phyloP scores from a whole-genome alignment of 768 basidiomycete genomes.

The Strobilomyces confusus region DNA sequence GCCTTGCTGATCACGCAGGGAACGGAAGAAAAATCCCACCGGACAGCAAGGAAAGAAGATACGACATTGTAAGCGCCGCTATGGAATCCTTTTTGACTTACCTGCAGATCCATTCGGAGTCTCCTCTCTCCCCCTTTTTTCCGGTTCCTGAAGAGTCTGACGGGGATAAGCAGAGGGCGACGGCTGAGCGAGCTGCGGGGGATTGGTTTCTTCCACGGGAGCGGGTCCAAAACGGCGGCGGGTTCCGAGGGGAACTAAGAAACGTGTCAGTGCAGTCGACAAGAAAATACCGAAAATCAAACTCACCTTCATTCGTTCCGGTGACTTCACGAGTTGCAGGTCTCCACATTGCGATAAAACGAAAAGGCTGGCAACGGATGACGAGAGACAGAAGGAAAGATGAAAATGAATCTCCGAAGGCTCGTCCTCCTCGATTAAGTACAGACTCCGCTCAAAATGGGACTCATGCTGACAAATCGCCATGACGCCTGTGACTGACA shows the following conservation, averaged over 20 bases:
- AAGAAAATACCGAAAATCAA: neutral
- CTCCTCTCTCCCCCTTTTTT: conserved; percentile 68
- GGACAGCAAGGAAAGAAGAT: conserved; percentile 34
- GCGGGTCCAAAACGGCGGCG: conserved; percentile 91
- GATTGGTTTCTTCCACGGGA: conserved; percentile 73
- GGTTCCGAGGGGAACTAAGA: conserved; percentile 72
- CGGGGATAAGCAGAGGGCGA: conserved; percentile 85
- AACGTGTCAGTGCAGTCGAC: conserved; percentile 11
- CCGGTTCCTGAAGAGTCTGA: conserved; percentile 49
- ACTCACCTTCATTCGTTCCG: conserved; percentile 87
- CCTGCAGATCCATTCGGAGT: conserved; percentile 68
- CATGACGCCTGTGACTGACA: conserved; percentile 6
- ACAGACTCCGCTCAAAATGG: conserved; percentile 34
- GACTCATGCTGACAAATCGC: conserved; percentile 24
- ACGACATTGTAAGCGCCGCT: conserved; percentile 36
- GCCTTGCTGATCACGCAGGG: conserved; percentile 30
- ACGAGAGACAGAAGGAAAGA: conserved; percentile 19
- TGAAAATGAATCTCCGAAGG: conserved; percentile 35
- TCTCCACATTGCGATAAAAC: conserved; percentile 69
- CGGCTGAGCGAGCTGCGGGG: conserved; percentile 83
- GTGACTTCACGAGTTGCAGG: conserved; percentile 86
- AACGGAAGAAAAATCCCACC: conserved; percentile 26
- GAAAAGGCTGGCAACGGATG: conserved; percentile 22
- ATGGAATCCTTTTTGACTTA: conserved; percentile 51
- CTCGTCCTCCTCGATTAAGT: conserved; percentile 18